A percentile compares a stretch with the other conserved stretches of the same genome.
phyloP scores from a whole-genome alignment of 768 basidiomycete species.

The Mycena galopus region DNA sequence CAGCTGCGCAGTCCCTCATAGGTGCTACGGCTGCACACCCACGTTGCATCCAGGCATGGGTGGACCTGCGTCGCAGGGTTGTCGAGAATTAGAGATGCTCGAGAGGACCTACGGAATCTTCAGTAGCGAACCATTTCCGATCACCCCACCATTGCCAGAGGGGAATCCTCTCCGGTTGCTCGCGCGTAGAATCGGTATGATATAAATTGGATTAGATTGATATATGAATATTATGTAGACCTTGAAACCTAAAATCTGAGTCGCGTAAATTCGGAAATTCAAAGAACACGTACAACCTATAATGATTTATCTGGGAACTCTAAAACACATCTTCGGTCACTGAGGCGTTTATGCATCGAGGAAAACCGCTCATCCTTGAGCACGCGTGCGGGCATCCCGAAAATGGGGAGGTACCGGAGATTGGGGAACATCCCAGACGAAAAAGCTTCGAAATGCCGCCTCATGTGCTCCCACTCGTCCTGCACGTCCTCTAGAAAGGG shows the following conservation, averaged over 20 bases:
- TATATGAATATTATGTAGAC: background rate
- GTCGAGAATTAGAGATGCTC: constrained; percentile 12
- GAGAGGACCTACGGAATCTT: constrained; percentile 17
- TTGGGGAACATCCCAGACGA: constrained; percentile 57
- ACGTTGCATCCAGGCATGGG: constrained; percentile 17
- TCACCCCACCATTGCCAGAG: background rate
- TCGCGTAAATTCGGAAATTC: too few relatives aligned
- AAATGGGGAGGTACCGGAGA: constrained; percentile 59
- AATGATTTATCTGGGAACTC: constrained; percentile 15
- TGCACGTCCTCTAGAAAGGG: constrained; percentile 52
- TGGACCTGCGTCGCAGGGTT: background rate
- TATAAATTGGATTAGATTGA: background rate
- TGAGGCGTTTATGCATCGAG: constrained; percentile 15
- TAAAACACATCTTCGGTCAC: constrained; percentile 17
- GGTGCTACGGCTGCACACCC: constrained; percentile 16
- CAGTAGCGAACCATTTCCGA: too few relatives aligned
- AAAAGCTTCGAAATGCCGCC: constrained; percentile 62
- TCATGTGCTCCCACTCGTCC: constrained; percentile 55
- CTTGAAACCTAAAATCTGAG: too few relatives aligned
- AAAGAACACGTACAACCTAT: too few relatives aligned
- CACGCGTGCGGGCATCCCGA: constrained; percentile 49
- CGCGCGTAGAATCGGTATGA: background rate
- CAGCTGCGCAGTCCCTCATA: constrained; percentile 13
- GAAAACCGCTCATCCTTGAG: constrained; percentile 7
- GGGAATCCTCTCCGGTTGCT: constrained; percentile 14